Evolutionary conservation across 805 yeast genomes (phyloP).

Genomic region (Lachancea cidri): DNA sequence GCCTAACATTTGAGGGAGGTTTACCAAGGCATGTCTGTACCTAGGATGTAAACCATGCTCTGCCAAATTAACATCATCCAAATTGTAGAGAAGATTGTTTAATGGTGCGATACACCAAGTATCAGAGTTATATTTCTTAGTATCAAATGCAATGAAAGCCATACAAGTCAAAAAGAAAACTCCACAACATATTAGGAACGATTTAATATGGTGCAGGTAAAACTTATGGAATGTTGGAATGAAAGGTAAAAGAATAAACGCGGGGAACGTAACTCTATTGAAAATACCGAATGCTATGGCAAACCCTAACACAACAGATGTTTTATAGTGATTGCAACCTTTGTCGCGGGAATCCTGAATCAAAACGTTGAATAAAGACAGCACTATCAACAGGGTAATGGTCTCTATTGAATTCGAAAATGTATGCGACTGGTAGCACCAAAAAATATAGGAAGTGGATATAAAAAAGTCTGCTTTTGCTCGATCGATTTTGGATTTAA

Average conservation of each 20-base stretch:
- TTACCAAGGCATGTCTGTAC: slow-evolving; percentile 67
- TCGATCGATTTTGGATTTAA: slow-evolving; percentile 46
- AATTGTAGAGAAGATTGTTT: slow-evolving; percentile 72
- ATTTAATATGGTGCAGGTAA: slow-evolving; percentile 34
- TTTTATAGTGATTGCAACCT: slow-evolving; percentile 6
- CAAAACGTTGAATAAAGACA: slow-evolving; percentile 34
- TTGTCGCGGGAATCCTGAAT: slow-evolving; percentile 9
- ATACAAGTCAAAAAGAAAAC: slow-evolving; percentile 36
- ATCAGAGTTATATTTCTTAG: slow-evolving; percentile 36
- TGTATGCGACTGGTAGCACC: slow-evolving; percentile 78
- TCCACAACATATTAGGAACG: slow-evolving; percentile 27
- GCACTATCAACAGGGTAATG: slow-evolving; percentile 36
- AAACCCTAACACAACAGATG: slow-evolving; percentile 38
- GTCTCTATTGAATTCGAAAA: slow-evolving; percentile 88
- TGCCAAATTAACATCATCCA: slow-evolving; percentile 51
- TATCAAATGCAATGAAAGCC: slow-evolving; percentile 48
- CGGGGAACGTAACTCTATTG: slow-evolving; percentile 79
- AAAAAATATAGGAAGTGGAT: slow-evolving; percentile 61
- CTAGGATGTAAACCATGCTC: slow-evolving; percentile 80
- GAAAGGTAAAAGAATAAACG: slow-evolving; percentile 65
- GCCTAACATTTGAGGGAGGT: slow-evolving; percentile 77
- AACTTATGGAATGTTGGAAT: slow-evolving; percentile 40
- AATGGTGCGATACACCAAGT: slow-evolving; percentile 55
- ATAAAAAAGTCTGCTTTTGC: slow-evolving; percentile 31
- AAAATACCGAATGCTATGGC: slow-evolving; percentile 64